Base-by-base conservation (phyloP, 208 protist genomes). In the Acanthamoeba culbertsoni region DNA sequence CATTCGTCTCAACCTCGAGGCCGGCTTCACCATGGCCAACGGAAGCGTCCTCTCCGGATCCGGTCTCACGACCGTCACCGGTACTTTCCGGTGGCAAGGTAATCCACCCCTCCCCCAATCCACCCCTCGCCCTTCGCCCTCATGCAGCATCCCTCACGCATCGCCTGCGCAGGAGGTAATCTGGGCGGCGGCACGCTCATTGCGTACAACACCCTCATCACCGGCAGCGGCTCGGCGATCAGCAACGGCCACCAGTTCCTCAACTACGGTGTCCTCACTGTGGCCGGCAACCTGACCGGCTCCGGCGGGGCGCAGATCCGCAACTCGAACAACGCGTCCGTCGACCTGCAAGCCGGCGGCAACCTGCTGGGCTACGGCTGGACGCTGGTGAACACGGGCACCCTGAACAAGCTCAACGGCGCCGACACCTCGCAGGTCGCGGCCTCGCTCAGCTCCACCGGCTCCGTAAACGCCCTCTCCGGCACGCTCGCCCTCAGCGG, bases 61-160 rank as follows among this genome's bases (percentile, higher is more conserved):
- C 0, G 84, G 84, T 71, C 84, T 91, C 53, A 51, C 84, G 5
- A 91, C 84, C 1, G 84, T 91, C 35, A 91, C 53, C 18, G 84
- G 84, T 23, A 91, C 53, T 23, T 91, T 91, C 59, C 59, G 33
- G 18, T 91, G 84, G 84, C 40, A 63, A 28, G 63, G 63, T 75
- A 37, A 6, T 5, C 28, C 10, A 0, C n/a, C 28, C 4, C 4
- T 26, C 2, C 28, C 7, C 63, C 5, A 35, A 0, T 45, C 14
- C 16, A 3, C 14, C 35, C 37, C 12, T 75, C 1, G 1, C 1
- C 16, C 63, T 0, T 75, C 63, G 5, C 20, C 37, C 63, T 3
- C 31, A 45, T 35, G 6, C n/a, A n/a, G n/a, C n/a, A n/a, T n/a
- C n/a, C n/a, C n/a, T n/a, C n/a, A n/a, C n/a, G n/a, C n/a, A n/a